Evolutionary conservation across 768 basidiomycete species (phyloP).

Genomic region (Leucosporidium yakuticum): DNA sequence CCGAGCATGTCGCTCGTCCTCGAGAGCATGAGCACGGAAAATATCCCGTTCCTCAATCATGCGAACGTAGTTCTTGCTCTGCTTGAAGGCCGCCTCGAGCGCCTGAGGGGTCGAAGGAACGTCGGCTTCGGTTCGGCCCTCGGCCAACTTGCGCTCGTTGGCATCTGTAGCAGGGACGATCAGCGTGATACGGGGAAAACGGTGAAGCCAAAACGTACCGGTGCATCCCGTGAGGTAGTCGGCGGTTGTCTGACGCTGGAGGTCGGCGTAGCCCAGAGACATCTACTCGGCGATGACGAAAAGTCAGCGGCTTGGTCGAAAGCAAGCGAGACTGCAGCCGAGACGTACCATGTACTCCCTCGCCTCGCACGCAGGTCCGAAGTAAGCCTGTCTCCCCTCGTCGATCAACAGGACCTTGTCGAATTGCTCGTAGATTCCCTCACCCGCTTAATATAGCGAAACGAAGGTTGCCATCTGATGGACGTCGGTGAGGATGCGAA

Average conservation of each 20-base stretch:
- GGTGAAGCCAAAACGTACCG: background rate
- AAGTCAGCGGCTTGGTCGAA: background rate
- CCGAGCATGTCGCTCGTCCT: slow-evolving; percentile 53
- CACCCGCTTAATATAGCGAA: slow-evolving; percentile 53
- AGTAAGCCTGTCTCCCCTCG: slow-evolving; percentile 68
- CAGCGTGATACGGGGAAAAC: background rate
- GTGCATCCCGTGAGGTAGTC: slow-evolving; percentile 50
- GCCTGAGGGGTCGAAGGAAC: slow-evolving; percentile 63
- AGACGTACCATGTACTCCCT: slow-evolving; percentile 49
- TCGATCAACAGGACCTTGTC: slow-evolving; percentile 78
- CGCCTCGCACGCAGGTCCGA: slow-evolving; percentile 61
- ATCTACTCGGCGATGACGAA: background rate
- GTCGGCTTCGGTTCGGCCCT: slow-evolving; percentile 56
- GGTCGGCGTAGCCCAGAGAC: slow-evolving; percentile 50
- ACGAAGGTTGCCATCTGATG: slow-evolving; percentile 47
- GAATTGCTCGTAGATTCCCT: slow-evolving; percentile 54
- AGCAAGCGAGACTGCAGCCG: slow-evolving; percentile 47
- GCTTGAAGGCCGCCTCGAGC: slow-evolving; percentile 59
- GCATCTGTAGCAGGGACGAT: slow-evolving; percentile 52
- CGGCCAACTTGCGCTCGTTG: slow-evolving; percentile 72
- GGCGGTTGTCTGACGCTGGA: slow-evolving; percentile 43
- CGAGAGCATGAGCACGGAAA: slow-evolving; percentile 58
- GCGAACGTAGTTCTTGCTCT: slow-evolving; percentile 49
- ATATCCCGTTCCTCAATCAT: slow-evolving; percentile 51
- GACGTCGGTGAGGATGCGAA: slow-evolving; percentile 77